Evolutionary conservation across 805 yeast species (phyloP), one percentile per base, ranked within the genome.

Genomic region (Torulaspora gathmanii): DNA sequence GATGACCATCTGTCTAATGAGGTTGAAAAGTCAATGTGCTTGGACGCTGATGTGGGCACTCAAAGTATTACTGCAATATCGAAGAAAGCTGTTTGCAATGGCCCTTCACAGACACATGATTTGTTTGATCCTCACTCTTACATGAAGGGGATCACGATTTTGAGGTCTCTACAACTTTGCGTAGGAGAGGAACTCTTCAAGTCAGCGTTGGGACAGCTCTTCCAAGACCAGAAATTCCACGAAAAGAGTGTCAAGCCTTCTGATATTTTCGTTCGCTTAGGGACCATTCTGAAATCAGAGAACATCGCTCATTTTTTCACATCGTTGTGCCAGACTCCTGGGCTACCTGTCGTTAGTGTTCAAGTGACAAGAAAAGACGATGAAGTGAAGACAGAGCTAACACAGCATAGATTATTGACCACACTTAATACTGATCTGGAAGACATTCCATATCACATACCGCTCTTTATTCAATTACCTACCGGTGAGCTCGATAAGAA

Each of bases 361-460:
- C 47, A 55, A 1, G 34, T 55, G 1, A 33, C 40, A 9, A 54
- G 52, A 8, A 45, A 51, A 7, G 56, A 56, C 17, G 61, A 56
- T 0, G 63, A 56, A 2, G 50, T 68, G 12, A 53, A 48, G 30
- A 55, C 73, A 3, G 57, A 54, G 19, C 37, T 74, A 17, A 69
- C 61, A 31, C 79, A 75, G 53, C 68, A 70, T 46, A 61, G 74
- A 48, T 70, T 52, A 42, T 20, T 60, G n/a, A 45, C 56, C 11
- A 51, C 53, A 11, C 56, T 54, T 5, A 53, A 55, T 22, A 56
- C 61, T n/a, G 54, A 66, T 11, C 52, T 71, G 29, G 86, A 80
- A 57, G 80, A 82, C 53, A 65, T 70, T 33, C 82, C 83, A 3
- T 83, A 69, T 56, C 83, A 80, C 50, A 66, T 83, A 36, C 90